A percentile compares a stretch with the other conserved stretches of the same genome.
These are phyloP conservation scores for Melaleuca quinquenervia DNA, from an alignment of 345 rosid species.

Conservation along the genomic window DNA sequence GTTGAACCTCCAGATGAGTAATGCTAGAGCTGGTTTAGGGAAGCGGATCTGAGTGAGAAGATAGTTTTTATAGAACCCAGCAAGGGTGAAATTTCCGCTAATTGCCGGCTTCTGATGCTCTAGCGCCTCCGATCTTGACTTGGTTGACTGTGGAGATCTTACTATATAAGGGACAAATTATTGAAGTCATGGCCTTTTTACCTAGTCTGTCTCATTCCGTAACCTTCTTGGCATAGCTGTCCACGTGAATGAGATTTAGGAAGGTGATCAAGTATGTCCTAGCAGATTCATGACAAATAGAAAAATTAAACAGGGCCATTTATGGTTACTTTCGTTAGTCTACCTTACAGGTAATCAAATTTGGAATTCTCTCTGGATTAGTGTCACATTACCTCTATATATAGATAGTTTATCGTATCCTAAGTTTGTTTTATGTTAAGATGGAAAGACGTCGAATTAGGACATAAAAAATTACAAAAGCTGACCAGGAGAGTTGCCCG, in stretches of 20 bases:
- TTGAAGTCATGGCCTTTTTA: background rate
- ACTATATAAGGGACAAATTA: background rate
- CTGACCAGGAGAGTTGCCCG: background rate
- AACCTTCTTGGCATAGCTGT: background rate
- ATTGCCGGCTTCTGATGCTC: background rate
- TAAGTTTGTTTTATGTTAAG: background rate
- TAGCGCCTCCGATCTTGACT: background rate
- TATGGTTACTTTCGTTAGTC: background rate
- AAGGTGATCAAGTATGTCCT: background rate
- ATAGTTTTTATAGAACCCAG: background rate
- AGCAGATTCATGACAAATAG: background rate
- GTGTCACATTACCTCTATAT: background rate
- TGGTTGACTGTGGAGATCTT: background rate
- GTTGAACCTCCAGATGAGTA: background rate
- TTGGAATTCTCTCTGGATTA: background rate
- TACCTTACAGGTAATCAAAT: background rate
- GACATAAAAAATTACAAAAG: background rate
- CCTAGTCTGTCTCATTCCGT: background rate
- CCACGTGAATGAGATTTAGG: background rate
- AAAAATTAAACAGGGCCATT: background rate
- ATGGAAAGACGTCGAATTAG: background rate
- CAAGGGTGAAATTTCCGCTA: background rate
- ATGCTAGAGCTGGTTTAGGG: background rate
- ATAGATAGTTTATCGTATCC: background rate
- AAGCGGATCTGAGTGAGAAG: background rate